These are phyloP conservation scores for Phytophthora aleatoria DNA, from an alignment of 352 stramenopile genomes.

Conservation along the genomic window DNA sequence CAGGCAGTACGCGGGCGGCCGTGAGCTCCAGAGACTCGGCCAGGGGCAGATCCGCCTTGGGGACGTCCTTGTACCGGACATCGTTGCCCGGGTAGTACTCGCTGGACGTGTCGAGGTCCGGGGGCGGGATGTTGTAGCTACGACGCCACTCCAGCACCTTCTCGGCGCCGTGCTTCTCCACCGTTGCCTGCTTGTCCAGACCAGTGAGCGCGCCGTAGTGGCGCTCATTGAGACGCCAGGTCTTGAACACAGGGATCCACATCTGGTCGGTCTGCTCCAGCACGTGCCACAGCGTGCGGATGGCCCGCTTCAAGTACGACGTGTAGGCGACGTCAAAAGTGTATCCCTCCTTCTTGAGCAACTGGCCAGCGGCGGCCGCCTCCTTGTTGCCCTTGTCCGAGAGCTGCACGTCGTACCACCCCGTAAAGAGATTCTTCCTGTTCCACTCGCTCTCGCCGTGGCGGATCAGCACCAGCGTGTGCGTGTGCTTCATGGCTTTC, in stretches of 20 bases:
- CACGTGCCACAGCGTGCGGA: conserved; percentile 95
- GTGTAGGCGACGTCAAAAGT: conserved; percentile 96
- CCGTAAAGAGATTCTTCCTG: conserved; percentile 94
- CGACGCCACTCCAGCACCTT: conserved; percentile 96
- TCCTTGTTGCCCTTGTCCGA: conserved; percentile 91
- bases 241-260: conserved; percentile 95
- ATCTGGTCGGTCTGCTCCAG: conserved; percentile 94
- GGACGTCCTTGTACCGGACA: conserved; percentile 90
- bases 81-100: conserved; percentile 94
- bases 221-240: conserved; percentile 93
- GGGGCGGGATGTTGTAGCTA: conserved; percentile 98
- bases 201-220: conserved; percentile 91
- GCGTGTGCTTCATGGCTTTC: conserved; percentile 76
- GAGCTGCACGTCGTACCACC: conserved; percentile 94
- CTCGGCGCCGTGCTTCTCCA: conserved; percentile 91
- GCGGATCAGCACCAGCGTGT: conserved; percentile 92
- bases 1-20: conserved; percentile 90
- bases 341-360: conserved; percentile 93
- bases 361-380: conserved; percentile 85
- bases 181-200: conserved; percentile 91
- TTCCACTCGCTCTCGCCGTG: conserved; percentile 96
- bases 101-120: conserved; percentile 90
- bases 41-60: conserved; percentile 84
- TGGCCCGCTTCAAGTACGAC: conserved; percentile 94
- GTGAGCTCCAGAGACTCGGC: conserved; percentile 95